Evolutionary conservation across 179 eudicot genomes (phyloP).

Genomic region (Sideroxylon spinosum): DNA sequence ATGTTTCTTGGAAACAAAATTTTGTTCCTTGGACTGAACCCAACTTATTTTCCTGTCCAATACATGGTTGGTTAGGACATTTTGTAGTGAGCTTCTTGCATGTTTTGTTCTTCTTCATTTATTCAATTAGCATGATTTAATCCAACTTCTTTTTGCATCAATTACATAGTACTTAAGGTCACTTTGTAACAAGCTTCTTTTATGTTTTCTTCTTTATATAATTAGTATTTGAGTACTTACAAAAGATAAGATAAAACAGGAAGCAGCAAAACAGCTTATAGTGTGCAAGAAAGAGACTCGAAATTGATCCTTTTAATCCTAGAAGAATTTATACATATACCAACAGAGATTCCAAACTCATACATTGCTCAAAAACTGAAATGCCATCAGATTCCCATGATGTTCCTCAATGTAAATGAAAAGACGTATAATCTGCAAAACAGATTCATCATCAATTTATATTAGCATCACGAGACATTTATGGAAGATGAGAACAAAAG

Average conservation of each 20-base stretch:
- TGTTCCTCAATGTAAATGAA: slow-evolving; percentile 72
- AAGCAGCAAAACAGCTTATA: background rate
- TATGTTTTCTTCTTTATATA: background rate
- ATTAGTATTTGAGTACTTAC: background rate
- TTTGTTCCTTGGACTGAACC: no score
- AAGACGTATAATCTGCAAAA: slow-evolving; percentile 80
- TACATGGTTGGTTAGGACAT: no score
- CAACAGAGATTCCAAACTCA: slow-evolving; percentile 21
- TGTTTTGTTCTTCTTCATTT: no score
- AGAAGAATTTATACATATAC: slow-evolving; percentile 7
- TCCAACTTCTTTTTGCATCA: background rate
- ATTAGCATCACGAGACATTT: slow-evolving; percentile 11
- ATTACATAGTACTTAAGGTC: background rate
- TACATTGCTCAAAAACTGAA: slow-evolving; percentile 89
- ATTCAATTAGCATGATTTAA: no score
- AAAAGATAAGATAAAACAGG: slow-evolving; percentile 1
- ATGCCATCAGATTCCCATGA: slow-evolving; percentile 69
- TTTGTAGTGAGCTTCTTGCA: no score
- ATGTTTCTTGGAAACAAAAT: no score
- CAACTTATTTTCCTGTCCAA: no score
- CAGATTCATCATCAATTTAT: slow-evolving; percentile 7
- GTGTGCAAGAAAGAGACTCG: slow-evolving; percentile 3
- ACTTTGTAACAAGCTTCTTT: background rate
- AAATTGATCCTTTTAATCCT: background rate
- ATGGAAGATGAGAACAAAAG: background rate